Conservation (phyloP, 169 alveolate genomes). For the Cyclospora cayetanensis region DNA sequence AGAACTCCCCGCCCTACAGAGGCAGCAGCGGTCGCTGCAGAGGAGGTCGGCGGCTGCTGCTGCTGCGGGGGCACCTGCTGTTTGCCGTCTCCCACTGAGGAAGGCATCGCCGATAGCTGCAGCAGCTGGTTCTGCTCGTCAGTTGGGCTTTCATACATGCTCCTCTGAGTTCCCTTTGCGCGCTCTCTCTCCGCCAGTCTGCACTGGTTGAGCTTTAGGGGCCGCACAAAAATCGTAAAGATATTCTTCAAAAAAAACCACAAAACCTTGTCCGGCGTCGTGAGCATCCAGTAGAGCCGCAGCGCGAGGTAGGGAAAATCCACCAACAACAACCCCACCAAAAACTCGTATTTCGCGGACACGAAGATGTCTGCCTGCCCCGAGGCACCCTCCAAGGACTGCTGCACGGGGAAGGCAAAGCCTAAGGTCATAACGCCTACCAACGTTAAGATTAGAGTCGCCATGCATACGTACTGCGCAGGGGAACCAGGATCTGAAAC, state of each 20-base stretch:
- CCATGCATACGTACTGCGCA: too few relatives aligned
- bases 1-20: not conserved
- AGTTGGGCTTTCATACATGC: not conserved
- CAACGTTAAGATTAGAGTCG: not conserved
- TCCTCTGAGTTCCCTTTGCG: slow-evolving; percentile 74
- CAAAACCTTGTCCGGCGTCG: not conserved
- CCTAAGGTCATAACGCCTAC: slow-evolving; percentile 47
- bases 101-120: not conserved
- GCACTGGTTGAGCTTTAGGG: slow-evolving; percentile 77
- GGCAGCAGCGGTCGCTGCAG: slow-evolving; percentile 2
- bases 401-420: slow-evolving; percentile 54
- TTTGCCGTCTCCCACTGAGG: too few relatives aligned
- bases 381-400: not conserved
- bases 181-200: slow-evolving; percentile 77
- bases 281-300: slow-evolving; percentile 67
- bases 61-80: slow-evolving; percentile 14
- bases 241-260: slow-evolving; percentile 72
- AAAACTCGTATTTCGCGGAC: slow-evolving; percentile 74
- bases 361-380: slow-evolving; percentile 70
- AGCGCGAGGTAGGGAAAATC: slow-evolving; percentile 74
- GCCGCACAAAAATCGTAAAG: slow-evolving; percentile 70
- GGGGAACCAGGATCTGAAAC: too few relatives aligned
- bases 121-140: not conserved
- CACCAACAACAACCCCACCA: slow-evolving; percentile 76
- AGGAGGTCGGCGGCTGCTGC: not conserved